Evolutionary conservation across 2,329 filamentous ascomycete species (phyloP).

Genomic region (Tolypocladium tundrense): DNA sequence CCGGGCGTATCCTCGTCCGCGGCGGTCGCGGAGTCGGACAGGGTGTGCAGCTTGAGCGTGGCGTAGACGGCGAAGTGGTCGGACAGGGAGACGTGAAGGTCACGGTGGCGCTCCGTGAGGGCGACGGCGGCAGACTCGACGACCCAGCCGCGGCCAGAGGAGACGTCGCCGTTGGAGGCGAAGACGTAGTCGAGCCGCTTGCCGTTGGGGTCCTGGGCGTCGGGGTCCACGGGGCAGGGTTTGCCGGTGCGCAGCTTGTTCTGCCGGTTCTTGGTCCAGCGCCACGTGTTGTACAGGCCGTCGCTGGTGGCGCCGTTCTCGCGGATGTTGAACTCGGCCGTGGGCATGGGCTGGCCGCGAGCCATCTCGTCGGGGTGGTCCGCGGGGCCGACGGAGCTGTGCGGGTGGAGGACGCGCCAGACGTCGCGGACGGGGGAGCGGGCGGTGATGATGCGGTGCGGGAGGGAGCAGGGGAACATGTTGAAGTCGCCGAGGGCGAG

Average conservation of each 20-base stretch:
- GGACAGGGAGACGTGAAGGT: slow-evolving; percentile 74
- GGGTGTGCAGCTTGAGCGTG: slow-evolving; percentile 48
- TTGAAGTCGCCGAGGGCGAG: slow-evolving; percentile 92
- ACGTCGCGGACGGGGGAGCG: slow-evolving; percentile 70
- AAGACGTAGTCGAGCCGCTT: slow-evolving; percentile 95
- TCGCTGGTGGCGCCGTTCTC: slow-evolving; percentile 86
- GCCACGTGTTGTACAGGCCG: slow-evolving; percentile 81
- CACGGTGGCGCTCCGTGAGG: slow-evolving; percentile 73
- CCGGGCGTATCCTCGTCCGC: slow-evolving; percentile 10
- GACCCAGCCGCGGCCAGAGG: slow-evolving; percentile 44
- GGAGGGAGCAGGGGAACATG: slow-evolving; percentile 80
- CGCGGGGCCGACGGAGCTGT: slow-evolving; percentile 69
- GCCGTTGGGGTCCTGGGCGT: slow-evolving; percentile 60
- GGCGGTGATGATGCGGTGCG: slow-evolving; percentile 71
- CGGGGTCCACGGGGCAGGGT: slow-evolving; percentile 46
- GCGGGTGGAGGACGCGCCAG: slow-evolving; percentile 76
- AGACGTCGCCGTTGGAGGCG: slow-evolving; percentile 43
- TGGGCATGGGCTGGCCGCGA: slow-evolving; percentile 58
- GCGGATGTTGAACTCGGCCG: slow-evolving; percentile 64
- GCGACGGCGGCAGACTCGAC: slow-evolving; percentile 63
- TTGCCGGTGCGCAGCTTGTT: slow-evolving; percentile 54
- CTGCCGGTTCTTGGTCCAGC: slow-evolving; percentile 66
- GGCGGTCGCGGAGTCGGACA: slow-evolving; percentile 10
- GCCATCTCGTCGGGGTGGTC: slow-evolving; percentile 56
- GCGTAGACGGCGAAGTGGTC: slow-evolving; percentile 91